Evolutionary conservation across 768 basidiomycete species (phyloP).

Genomic region (Neoboletus subvelutipes): DNA sequence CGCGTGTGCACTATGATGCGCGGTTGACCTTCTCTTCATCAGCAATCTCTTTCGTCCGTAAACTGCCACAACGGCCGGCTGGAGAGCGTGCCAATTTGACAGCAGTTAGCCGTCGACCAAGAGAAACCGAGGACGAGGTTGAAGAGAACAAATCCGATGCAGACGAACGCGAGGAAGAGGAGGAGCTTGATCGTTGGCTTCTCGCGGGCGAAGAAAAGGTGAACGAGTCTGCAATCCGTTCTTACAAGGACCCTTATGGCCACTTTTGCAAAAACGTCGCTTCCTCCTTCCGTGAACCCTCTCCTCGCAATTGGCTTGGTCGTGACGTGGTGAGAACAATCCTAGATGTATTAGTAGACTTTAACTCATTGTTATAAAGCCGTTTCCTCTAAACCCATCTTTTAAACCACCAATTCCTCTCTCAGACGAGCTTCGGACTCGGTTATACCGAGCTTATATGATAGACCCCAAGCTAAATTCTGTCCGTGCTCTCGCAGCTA

Average conservation of each 20-base stretch:
- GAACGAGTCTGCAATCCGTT: conserved; percentile 19
- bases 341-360: neutral
- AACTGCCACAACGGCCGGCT: conserved; percentile 6
- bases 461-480: conserved; percentile 53
- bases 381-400: conserved; percentile 82
- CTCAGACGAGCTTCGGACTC: conserved; percentile 55
- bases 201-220: conserved; percentile 11
- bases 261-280: conserved; percentile 24
- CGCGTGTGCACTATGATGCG: conserved; percentile 10
- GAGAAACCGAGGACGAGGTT: conserved; percentile 3
- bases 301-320: conserved; percentile 64
- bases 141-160: conserved; percentile 3
- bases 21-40: conserved; percentile 25
- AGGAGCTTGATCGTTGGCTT: conserved; percentile 16
- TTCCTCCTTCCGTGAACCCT: conserved; percentile 25
- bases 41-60: conserved; percentile 10
- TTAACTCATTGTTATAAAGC: conserved; percentile 42
- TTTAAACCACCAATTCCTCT: conserved; percentile 81
- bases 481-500: conserved; percentile 59
- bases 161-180: conserved; percentile 12
- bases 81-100: conserved; percentile 4
- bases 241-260: conserved; percentile 16
- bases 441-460: conserved; percentile 63
- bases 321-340: conserved; percentile 49
- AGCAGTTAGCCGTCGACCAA: neutral